These are phyloP conservation scores for Penicillium sp. DNA, from an alignment of 2,329 filamentous ascomycete genomes.

Conservation along the genomic window DNA sequence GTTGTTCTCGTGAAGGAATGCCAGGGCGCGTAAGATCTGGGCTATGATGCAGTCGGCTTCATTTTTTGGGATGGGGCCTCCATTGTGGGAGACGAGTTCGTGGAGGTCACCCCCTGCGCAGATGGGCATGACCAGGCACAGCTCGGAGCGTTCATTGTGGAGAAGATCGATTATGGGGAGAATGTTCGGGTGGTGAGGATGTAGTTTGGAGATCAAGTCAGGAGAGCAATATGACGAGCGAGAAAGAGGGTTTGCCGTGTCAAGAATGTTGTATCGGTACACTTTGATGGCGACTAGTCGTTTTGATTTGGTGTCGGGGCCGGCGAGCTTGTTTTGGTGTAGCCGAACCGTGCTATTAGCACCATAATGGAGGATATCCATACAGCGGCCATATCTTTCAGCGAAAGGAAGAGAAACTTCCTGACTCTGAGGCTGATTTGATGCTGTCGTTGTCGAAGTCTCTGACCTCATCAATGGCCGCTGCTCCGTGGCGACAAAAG, in stretches of 20 bases:
- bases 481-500: constrained; percentile 17
- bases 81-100: constrained; percentile 71
- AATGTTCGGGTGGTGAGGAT: constrained; percentile 31
- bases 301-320: neutral
- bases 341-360: constrained; percentile 26
- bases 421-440: neutral
- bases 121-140: constrained; percentile 31
- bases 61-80: constrained; percentile 69
- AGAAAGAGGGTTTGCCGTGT: neutral
- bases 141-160: constrained; percentile 27
- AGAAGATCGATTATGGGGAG: constrained; percentile 28
- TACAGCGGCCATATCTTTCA: constrained; percentile 27
- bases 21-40: constrained; percentile 43
- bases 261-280: constrained; percentile 21
- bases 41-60: constrained; percentile 92
- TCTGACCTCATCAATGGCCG: constrained; percentile 15
- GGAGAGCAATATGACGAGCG: neutral
- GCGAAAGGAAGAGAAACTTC: constrained; percentile 9
- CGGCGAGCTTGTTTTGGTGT: constrained; percentile 14
- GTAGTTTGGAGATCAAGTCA: constrained; percentile 12
- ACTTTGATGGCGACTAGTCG: constrained; percentile 30
- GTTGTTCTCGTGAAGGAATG: constrained; percentile 73
- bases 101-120: constrained; percentile 86
- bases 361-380: constrained; percentile 30
- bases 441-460: constrained; percentile 2